Conservation (phyloP, 306 rosid genomes). For the Urtica urens region DNA sequence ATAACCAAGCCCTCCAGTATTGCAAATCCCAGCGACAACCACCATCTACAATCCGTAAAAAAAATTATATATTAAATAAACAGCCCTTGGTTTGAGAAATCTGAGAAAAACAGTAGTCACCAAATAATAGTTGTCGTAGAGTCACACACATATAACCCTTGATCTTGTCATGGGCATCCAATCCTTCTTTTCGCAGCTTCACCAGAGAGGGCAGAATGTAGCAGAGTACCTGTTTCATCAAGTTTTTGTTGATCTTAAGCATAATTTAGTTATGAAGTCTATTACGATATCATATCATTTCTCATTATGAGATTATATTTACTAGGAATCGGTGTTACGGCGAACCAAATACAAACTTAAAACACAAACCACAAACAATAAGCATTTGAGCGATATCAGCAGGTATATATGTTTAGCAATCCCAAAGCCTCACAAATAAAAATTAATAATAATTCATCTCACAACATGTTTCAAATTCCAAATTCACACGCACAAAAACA, state of each 20-base stretch:
- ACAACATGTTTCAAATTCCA: not conserved
- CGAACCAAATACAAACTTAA: too few species aligned
- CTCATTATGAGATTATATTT: too few species aligned
- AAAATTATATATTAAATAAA: too few species aligned
- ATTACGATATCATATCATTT: too few species aligned
- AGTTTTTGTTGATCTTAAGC: slow-evolving; percentile 7
- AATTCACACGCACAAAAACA: slow-evolving; percentile 1
- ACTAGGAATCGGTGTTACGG: too few species aligned
- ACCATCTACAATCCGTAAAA: slow-evolving; percentile 60
- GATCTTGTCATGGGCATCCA: slow-evolving; percentile 94
- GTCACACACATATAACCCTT: slow-evolving; percentile 93
- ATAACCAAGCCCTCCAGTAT: slow-evolving; percentile 72
- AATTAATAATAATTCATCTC: too few species aligned
- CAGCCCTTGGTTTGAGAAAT: slow-evolving; percentile 16
- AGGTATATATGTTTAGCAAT: too few species aligned
- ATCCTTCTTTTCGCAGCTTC: slow-evolving; percentile 97
- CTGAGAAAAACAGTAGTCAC: slow-evolving; percentile 15
- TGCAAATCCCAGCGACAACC: slow-evolving; percentile 97
- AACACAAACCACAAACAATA: too few species aligned
- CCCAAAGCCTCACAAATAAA: too few species aligned
- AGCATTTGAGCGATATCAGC: too few species aligned
- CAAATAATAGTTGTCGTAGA: slow-evolving; percentile 9
- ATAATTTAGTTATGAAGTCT: too few species aligned
- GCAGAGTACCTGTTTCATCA: slow-evolving; percentile 65
- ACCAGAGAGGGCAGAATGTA: slow-evolving; percentile 79